phyloP scores from a whole-genome alignment of 2,329 filamentous ascomycete genomes.

The Magnaporthales sp. region DNA sequence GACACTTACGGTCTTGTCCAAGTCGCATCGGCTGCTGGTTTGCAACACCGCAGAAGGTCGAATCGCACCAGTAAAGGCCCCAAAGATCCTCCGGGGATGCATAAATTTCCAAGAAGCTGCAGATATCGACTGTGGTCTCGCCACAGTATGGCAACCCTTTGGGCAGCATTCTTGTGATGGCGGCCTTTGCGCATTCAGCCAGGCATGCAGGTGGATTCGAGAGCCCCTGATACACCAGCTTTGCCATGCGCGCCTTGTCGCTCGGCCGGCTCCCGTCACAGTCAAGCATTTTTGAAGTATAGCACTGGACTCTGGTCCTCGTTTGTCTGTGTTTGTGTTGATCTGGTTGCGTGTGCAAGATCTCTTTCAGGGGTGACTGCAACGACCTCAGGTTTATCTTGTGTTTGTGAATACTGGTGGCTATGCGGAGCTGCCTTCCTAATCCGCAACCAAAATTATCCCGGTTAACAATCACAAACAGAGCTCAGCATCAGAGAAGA shows the following conservation, averaged over 20 bases:
- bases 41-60: constrained; percentile 38
- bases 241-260: neutral
- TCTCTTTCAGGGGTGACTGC: neutral
- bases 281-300: neutral
- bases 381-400: neutral
- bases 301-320: neutral
- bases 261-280: neutral
- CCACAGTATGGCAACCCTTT: neutral
- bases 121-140: constrained; percentile 2
- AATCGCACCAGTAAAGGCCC: constrained; percentile 43
- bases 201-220: constrained; percentile 1
- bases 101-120: constrained; percentile 5
- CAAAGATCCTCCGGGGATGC: constrained; percentile 24
- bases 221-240: neutral
- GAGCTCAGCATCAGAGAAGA: neutral
- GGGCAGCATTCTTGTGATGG: neutral
- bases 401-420: neutral
- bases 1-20: constrained; percentile 36
- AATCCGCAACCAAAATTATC: neutral
- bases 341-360: neutral
- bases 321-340: neutral
- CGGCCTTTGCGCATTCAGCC: neutral
- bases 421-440: neutral
- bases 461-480: neutral
- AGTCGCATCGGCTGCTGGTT: constrained; percentile 17